Base-by-base conservation (phyloP, 2,329 filamentous ascomycete genomes). In the Pseudogymnoascus sp. region DNA sequence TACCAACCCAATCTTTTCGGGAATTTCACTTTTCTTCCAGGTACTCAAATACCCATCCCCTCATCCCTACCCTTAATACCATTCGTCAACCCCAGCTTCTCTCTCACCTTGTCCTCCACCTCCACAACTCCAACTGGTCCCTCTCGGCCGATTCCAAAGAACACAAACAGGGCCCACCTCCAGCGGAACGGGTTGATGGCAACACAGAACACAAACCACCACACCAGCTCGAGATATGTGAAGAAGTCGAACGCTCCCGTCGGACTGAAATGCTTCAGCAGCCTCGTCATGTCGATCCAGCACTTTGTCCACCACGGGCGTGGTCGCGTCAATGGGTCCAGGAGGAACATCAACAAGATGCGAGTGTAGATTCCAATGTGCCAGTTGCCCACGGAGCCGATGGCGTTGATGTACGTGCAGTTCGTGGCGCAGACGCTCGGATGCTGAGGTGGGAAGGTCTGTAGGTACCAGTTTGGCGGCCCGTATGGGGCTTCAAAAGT, bases 341-440 rank as follows among this genome's bases (percentile, higher is more conserved):
- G 81, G 62, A 96, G 80, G 72, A 95, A 95, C 90, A 95, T 93
- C 68, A 96, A 83, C 6, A 96, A 78, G 66, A 96, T 88, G 4
- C 91, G 82, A 0, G 90, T 96, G 77, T 95, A 96, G 70, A 96
- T 93, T 4, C 91, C 91, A 53, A 96, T 93, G 70, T 96, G 91
- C 82, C 89, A 93, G 74, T 95, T 93, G 0, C 91, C 89, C 1
- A 95, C 89, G 0, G 88, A 89, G 0, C 90, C 90, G 64, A 95
- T 93, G 3, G 87, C 90, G 62, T 88, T 86, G 63, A 92, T 79
- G 68, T 93, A 96, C 0, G 90, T 95, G 78, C 88, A 88, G 75
- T 96, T 96, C 76, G 91, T 93, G 66, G 87, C 88, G 67, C 88
- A 91, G 59, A 96, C 81, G 35, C 85, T 87, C 0, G 88, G 84